Evolutionary conservation across 306 rosid genomes (phyloP).

Genomic region (Rubus idaeus): DNA sequence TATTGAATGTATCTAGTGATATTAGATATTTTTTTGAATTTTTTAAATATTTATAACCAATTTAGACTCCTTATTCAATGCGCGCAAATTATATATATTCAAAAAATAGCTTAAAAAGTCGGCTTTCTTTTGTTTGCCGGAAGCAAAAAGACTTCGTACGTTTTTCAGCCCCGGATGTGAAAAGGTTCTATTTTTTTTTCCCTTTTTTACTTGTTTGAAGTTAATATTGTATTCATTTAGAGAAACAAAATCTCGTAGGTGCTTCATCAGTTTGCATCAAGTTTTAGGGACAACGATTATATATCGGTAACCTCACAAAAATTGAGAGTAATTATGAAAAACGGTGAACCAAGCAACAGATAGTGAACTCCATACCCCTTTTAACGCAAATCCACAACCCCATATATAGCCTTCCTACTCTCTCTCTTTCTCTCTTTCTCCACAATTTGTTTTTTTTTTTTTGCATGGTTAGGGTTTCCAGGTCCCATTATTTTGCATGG

Average conservation of each 20-base stretch:
- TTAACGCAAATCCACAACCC: constrained; percentile 55
- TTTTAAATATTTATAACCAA: too few relatives aligned
- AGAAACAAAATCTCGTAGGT: not conserved
- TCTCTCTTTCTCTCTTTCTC: constrained; percentile 4
- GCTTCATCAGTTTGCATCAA: not conserved
- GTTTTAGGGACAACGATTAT: not conserved
- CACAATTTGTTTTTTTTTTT: not conserved
- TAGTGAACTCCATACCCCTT: constrained; percentile 35
- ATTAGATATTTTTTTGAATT: too few relatives aligned
- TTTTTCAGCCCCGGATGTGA: too few relatives aligned
- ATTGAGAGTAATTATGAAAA: not conserved
- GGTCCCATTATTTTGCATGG: constrained; percentile 42
- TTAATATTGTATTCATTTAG: too few relatives aligned
- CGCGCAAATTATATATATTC: too few relatives aligned
- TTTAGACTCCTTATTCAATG: too few relatives aligned
- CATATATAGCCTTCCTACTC: not conserved
- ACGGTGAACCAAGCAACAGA: constrained; percentile 30
- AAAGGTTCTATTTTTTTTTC: too few relatives aligned
- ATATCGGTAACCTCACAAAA: not conserved
- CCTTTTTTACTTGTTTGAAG: not conserved
- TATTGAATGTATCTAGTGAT: too few relatives aligned
- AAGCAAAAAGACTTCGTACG: too few relatives aligned
- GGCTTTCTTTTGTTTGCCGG: too few relatives aligned
- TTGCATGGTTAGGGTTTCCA: constrained; percentile 18
- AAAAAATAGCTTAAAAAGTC: too few relatives aligned